Percentiles rank a stretch among this genome's conserved stretches.
phyloP scores from a whole-genome alignment of 768 basidiomycete species.

The Tulasnella calospora region DNA sequence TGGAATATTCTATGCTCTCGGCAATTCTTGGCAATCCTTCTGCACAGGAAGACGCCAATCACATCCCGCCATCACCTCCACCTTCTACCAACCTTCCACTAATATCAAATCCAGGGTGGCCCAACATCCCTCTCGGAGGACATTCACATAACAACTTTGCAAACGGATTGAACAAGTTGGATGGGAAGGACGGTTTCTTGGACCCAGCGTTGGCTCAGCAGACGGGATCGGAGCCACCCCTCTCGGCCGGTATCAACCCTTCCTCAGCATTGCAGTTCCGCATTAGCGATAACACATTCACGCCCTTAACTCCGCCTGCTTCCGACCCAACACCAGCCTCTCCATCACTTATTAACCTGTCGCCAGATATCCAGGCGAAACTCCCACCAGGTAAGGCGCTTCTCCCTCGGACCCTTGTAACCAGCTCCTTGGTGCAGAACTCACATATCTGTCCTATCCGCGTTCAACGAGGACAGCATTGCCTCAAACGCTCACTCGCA shows the following conservation, averaged over 20 bases:
- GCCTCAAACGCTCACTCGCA: not conserved
- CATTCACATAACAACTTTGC: not conserved
- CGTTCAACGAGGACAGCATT: not conserved
- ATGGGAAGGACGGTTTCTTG: not conserved
- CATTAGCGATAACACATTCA: constrained; percentile 10
- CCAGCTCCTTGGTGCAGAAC: not conserved
- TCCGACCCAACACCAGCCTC: constrained; percentile 18
- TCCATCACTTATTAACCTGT: not conserved
- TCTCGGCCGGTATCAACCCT: not conserved
- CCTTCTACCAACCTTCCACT: constrained; percentile 8
- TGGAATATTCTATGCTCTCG: constrained; percentile 88
- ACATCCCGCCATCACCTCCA: constrained; percentile 11
- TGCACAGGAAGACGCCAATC: constrained; percentile 16
- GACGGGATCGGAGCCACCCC: not conserved
- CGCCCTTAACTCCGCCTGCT: constrained; percentile 18
- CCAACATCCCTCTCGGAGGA: constrained; percentile 3
- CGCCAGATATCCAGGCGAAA: constrained; percentile 13
- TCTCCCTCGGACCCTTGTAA: not conserved
- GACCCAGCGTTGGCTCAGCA: not conserved
- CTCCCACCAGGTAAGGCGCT: not conserved
- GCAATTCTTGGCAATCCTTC: constrained; percentile 75
- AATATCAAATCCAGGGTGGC: constrained; percentile 18
- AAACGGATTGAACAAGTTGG: not conserved
- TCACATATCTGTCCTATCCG: not conserved
- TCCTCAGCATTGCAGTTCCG: constrained; percentile 3